Percentiles rank a stretch among this genome's conserved stretches.
These are phyloP conservation scores for Aegle marmelos DNA, from an alignment of 345 rosid genomes.

Conservation along the genomic window DNA sequence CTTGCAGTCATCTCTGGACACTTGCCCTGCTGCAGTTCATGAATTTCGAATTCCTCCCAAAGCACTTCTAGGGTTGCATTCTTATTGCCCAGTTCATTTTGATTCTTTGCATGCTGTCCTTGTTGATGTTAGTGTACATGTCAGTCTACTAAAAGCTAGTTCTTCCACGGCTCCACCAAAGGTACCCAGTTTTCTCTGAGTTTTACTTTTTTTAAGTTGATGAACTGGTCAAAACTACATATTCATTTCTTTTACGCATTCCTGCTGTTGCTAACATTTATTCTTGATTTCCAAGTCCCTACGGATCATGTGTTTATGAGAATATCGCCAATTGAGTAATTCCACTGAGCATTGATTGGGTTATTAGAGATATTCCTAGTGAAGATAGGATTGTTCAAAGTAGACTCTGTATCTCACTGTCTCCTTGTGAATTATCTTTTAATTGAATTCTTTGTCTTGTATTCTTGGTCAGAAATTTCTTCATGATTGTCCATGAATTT, in stretches of 20 bases:
- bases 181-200: constrained; percentile 54
- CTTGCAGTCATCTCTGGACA: constrained; percentile 45
- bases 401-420: constrained; percentile 37
- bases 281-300: background rate
- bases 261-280: background rate
- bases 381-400: constrained; percentile 33
- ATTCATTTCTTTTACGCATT: background rate
- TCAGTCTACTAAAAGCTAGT: constrained; percentile 60
- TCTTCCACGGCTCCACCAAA: constrained; percentile 32
- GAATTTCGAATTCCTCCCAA: constrained; percentile 90
- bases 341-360: constrained; percentile 36
- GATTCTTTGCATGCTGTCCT: constrained; percentile 86
- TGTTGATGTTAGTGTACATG: constrained; percentile 77
- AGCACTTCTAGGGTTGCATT: constrained; percentile 91
- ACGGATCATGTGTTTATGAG: background rate
- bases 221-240: background rate
- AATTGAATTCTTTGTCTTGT: background rate
- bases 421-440: background rate
- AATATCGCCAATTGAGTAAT: constrained; percentile 22
- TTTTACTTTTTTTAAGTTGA: constrained; percentile 2
- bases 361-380: constrained; percentile 32
- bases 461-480: background rate
- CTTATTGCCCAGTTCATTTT: constrained; percentile 90
- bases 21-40: constrained; percentile 66
- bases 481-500: background rate